Conservation (phyloP, 2,329 filamentous ascomycete species). For the Cyclaneusma minus region DNA sequence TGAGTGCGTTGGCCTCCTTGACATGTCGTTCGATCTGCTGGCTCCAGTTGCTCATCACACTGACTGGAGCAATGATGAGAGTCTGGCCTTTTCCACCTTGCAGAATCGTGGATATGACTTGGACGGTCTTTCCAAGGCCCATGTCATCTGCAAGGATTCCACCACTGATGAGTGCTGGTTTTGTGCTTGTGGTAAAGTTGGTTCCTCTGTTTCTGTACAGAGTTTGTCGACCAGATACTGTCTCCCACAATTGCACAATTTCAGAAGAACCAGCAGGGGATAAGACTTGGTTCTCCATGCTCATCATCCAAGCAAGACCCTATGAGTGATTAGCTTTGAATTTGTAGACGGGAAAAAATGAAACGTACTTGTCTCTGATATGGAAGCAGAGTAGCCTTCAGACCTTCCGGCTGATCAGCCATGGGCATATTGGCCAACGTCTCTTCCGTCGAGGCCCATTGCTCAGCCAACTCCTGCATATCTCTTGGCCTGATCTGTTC, state of each 20-base stretch:
- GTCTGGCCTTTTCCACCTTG: slow-evolving; percentile 41
- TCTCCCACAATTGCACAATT: slow-evolving; percentile 66
- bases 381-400: slow-evolving; percentile 56
- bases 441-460: slow-evolving; percentile 35
- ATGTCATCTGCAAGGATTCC: slow-evolving; percentile 87
- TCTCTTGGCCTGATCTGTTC: slow-evolving; percentile 48
- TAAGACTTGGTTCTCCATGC: slow-evolving; percentile 55
- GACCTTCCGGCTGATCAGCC: slow-evolving; percentile 48
- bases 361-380: slow-evolving; percentile 52
- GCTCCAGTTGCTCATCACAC: slow-evolving; percentile 84
- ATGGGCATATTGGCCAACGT: slow-evolving; percentile 56
- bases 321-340: slow-evolving; percentile 19
- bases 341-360: neutral
- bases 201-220: slow-evolving; percentile 55
- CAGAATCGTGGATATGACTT: slow-evolving; percentile 68
- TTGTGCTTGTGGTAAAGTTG: slow-evolving; percentile 40
- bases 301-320: slow-evolving; percentile 67
- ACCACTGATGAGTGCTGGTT: slow-evolving; percentile 55
- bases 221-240: slow-evolving; percentile 20
- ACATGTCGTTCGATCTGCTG: slow-evolving; percentile 65
- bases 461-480: slow-evolving; percentile 56
- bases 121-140: slow-evolving; percentile 80
- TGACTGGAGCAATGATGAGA: slow-evolving; percentile 67
- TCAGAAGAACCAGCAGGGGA: slow-evolving; percentile 43
- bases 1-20: slow-evolving; percentile 42